Conservation (phyloP, 805 yeast species). For the Schizosaccharomyces cryophilus region DNA sequence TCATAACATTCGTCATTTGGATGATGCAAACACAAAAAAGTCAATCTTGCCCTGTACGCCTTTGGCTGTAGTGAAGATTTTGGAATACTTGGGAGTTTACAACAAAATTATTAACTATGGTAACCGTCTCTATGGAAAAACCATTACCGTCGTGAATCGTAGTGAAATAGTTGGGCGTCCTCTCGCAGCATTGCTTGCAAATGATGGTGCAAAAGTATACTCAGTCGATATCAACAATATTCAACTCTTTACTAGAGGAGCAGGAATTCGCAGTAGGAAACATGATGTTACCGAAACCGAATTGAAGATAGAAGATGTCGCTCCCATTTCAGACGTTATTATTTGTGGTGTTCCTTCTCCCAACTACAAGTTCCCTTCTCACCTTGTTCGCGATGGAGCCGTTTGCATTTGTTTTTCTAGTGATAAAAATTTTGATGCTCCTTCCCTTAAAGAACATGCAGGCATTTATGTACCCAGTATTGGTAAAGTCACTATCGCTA, state of each 20-base stretch:
- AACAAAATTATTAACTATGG: conserved; percentile 66
- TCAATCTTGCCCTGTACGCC: conserved; percentile 93
- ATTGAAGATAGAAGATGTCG: conserved; percentile 33
- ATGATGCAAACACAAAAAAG: conserved; percentile 34
- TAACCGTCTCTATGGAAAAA: conserved; percentile 78
- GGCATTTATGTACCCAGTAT: conserved; percentile 83
- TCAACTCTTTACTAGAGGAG: conserved; percentile 85
- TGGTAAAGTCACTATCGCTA: conserved; percentile 88
- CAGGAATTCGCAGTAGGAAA: conserved; percentile 53
- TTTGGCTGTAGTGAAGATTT: conserved; percentile 72
- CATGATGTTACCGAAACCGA: conserved; percentile 51
- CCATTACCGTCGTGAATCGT: conserved; percentile 70
- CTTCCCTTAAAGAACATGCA: conserved; percentile 61
- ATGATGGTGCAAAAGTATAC: conserved; percentile 90
- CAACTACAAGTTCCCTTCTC: conserved; percentile 63
- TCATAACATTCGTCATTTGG: conserved; percentile 72
- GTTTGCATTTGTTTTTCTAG: conserved; percentile 39
- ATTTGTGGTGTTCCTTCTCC: conserved; percentile 89
- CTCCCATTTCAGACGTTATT: conserved; percentile 62
- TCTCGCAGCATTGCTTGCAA: conserved; percentile 79
- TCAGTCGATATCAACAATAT: conserved; percentile 72
- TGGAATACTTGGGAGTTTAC: conserved; percentile 75
- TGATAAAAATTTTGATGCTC: conserved; percentile 37
- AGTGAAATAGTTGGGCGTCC: conserved; percentile 97
- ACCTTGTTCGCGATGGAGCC: conserved; percentile 62